A percentile compares a stretch with the other conserved stretches of the same genome.
Conservation (phyloP, 1,284 basidiomycete species). For the Gymnopus androsaceus region DNA sequence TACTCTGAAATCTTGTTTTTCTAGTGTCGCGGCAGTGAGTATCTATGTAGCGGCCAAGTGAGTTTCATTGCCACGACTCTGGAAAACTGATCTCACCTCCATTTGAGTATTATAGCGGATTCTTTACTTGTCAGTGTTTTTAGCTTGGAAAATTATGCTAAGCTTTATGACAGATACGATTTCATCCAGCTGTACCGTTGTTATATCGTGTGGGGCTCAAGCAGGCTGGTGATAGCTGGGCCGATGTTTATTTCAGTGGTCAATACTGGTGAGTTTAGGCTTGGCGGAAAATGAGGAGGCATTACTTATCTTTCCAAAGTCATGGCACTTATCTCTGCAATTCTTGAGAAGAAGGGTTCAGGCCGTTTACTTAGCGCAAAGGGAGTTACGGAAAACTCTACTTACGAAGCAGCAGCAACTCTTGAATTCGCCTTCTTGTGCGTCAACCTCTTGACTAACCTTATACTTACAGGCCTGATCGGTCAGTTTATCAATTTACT, state of each 20-base stretch:
- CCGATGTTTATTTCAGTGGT: neutral
- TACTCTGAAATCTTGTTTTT: neutral
- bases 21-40: neutral
- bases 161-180: neutral
- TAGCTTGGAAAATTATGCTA: neutral
- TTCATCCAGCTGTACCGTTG: neutral
- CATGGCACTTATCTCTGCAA: neutral
- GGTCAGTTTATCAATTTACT: neutral
- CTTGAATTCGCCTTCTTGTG: neutral
- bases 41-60: conserved; percentile 1
- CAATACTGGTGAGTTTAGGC: neutral
- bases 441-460: neutral
- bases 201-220: conserved; percentile 1
- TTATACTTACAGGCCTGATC: neutral
- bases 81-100: neutral
- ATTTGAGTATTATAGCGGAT: conserved; percentile 4
- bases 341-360: neutral
- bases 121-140: neutral
- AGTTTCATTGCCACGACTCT: neutral
- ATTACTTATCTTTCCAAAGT: neutral
- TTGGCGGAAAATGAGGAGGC: neutral
- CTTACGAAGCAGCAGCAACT: neutral
- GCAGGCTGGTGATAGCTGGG: neutral
- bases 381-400: neutral
- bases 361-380: neutral